Conservation (phyloP, 768 basidiomycete genomes). For the Trichaptum fuscoviolaceum region DNA sequence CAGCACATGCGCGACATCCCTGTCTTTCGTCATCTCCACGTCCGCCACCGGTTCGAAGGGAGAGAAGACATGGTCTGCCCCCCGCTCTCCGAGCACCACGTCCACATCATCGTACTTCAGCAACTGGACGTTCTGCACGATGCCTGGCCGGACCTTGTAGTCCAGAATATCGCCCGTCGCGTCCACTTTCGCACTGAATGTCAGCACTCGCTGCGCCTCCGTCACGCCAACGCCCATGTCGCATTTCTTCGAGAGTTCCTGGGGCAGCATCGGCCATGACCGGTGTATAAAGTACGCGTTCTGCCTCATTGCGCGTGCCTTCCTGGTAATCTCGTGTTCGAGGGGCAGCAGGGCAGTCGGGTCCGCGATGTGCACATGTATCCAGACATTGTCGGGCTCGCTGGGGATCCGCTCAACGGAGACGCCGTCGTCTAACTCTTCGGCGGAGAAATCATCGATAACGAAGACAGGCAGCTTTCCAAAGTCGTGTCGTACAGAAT, state of each 20-base stretch:
- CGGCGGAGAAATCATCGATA: slow-evolving; percentile 72
- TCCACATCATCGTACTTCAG: slow-evolving; percentile 71
- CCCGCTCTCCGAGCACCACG: slow-evolving; percentile 30
- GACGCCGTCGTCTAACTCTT: slow-evolving; percentile 92
- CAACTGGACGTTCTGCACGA: slow-evolving; percentile 62
- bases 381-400: slow-evolving; percentile 62
- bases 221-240: slow-evolving; percentile 24
- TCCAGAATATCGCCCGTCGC: slow-evolving; percentile 61
- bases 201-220: slow-evolving; percentile 53
- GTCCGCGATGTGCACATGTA: slow-evolving; percentile 92
- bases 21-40: neutral
- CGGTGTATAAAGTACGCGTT: slow-evolving; percentile 64
- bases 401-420: slow-evolving; percentile 67
- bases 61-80: neutral
- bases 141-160: slow-evolving; percentile 60
- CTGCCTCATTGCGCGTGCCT: slow-evolving; percentile 46
- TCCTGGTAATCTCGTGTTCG: slow-evolving; percentile 51
- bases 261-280: slow-evolving; percentile 71
- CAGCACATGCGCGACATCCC: slow-evolving; percentile 1
- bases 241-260: slow-evolving; percentile 38
- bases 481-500: slow-evolving; percentile 79
- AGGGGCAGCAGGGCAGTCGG: slow-evolving; percentile 78
- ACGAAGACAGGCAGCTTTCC: slow-evolving; percentile 77
- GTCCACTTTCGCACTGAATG: slow-evolving; percentile 75
- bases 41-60: neutral